Conservation (phyloP, 768 basidiomycete species). For the Tephrocybe sp. region DNA sequence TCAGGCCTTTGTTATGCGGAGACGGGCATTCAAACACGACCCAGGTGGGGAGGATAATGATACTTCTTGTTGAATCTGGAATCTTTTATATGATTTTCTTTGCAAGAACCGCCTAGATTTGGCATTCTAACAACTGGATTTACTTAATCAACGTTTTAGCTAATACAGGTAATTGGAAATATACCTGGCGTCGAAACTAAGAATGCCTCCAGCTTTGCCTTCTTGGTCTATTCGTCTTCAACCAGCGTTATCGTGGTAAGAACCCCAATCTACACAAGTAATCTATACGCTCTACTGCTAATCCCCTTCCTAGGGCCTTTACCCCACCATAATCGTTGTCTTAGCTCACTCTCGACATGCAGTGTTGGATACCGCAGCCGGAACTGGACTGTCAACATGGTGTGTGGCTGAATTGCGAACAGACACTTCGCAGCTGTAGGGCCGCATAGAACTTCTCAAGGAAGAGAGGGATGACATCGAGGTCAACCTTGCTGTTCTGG, state of each 20-base stretch:
- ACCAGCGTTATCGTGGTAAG: constrained; percentile 7
- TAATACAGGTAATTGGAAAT: background rate
- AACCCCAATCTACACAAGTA: too few relatives aligned
- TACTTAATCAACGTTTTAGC: background rate
- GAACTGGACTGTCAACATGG: constrained; percentile 3
- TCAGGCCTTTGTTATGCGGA: background rate
- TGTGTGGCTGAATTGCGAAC: background rate
- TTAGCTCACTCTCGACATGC: constrained; percentile 7
- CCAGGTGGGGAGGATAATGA: constrained; percentile 1
- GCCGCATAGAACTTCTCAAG: background rate
- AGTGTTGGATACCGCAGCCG: constrained; percentile 5
- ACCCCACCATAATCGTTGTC: constrained; percentile 8
- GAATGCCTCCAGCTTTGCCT: constrained; percentile 4
- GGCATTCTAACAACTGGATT: background rate
- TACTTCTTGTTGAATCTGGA: constrained; percentile 5
- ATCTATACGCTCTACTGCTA: background rate
- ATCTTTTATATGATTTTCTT: constrained; percentile 6
- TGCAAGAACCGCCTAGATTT: background rate
- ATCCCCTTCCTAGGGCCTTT: constrained; percentile 1
- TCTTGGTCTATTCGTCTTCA: constrained; percentile 6
- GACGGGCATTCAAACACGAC: background rate
- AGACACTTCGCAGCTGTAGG: background rate
- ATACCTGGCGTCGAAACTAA: constrained; percentile 4
- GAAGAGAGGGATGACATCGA: background rate
- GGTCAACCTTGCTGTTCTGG: background rate